Conservation (phyloP, 495 filamentous ascomycete species). For the Neurospora hispaniola region DNA sequence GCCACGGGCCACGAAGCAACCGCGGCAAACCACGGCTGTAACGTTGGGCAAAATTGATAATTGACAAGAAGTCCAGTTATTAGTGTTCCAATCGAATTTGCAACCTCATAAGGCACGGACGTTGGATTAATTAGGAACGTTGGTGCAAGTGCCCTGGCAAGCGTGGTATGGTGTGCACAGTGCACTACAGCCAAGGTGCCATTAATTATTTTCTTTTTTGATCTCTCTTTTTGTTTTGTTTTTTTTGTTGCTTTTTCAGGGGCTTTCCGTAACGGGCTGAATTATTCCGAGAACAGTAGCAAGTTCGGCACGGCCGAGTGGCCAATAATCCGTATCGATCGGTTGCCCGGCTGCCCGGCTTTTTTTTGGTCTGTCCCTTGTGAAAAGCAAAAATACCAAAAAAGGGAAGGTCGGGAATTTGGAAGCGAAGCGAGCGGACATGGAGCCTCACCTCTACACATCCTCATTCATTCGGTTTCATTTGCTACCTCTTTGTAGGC, state of each 20-base stretch:
- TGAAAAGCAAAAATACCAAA: not conserved
- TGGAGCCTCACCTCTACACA: not conserved
- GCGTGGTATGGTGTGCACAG: no score
- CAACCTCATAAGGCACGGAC: not conserved
- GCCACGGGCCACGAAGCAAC: not conserved
- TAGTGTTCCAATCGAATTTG: no score
- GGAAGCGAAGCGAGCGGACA: not conserved
- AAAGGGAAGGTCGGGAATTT: not conserved
- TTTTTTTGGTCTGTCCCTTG: not conserved
- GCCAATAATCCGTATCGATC: not conserved
- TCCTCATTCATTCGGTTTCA: not conserved
- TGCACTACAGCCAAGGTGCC: no score
- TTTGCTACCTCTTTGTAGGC: not conserved
- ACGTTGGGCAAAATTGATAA: not conserved
- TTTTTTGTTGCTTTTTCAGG: not conserved
- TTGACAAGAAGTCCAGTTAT: not conserved
- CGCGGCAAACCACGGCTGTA: not conserved
- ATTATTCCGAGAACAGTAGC: not conserved
- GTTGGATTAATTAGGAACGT: not conserved
- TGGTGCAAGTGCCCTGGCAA: not conserved
- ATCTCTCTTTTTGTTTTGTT: no score
- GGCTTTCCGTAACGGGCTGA: not conserved
- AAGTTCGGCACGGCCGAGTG: not conserved
- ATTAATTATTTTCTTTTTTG: no score
- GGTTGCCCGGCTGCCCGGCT: not conserved